These are phyloP conservation scores for Russula sp. DNA, from an alignment of 768 basidiomycete genomes.

Conservation along the genomic window DNA sequence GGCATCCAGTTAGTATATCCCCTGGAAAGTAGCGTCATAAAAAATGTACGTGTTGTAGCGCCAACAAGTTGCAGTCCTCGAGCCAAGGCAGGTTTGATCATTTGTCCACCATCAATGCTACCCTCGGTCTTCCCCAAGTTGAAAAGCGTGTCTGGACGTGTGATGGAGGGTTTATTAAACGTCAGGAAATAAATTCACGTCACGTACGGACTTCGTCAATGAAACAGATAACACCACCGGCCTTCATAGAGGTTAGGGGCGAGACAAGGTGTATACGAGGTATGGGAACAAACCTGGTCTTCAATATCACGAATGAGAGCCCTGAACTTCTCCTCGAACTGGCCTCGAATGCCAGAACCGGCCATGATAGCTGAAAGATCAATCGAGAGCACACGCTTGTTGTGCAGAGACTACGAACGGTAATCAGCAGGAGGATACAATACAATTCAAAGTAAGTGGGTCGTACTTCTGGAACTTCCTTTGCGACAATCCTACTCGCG, in stretches of 20 bases:
- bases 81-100: conserved; percentile 90
- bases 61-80: conserved; percentile 84
- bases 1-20: background rate
- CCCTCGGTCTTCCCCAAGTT: conserved; percentile 90
- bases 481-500: conserved; percentile 77
- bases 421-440: background rate
- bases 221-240: conserved; percentile 81
- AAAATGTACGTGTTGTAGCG: conserved; percentile 71
- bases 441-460: background rate
- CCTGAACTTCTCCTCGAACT: conserved; percentile 93
- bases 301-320: conserved; percentile 85
- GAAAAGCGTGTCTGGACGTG: conserved; percentile 57
- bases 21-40: background rate
- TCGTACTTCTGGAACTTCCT: conserved; percentile 83
- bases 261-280: conserved; percentile 23
- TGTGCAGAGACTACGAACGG: conserved; percentile 58
- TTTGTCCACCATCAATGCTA: conserved; percentile 85
- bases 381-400: conserved; percentile 82
- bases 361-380: conserved; percentile 81
- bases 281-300: conserved; percentile 47
- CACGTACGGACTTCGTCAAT: conserved; percentile 89
- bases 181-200: background rate
- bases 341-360: conserved; percentile 85
- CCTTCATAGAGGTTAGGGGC: conserved; percentile 29
- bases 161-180: background rate